Evolutionary conservation across 225 moss, liverwort and hornwort genomes (phyloP).

Genomic region (Lunularia cruciata): DNA sequence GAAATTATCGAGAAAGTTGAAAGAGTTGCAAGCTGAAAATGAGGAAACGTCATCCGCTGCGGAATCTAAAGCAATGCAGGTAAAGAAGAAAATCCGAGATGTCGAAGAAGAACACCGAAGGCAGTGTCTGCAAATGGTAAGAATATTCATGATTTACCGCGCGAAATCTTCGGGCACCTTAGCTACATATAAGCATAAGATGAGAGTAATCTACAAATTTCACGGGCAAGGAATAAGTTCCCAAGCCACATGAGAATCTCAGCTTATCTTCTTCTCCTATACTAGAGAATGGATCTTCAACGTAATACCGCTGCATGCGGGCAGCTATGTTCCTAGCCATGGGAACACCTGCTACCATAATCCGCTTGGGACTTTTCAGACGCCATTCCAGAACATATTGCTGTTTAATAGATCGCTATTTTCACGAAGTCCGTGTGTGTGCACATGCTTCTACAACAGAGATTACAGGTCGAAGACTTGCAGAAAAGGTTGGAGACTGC

Average conservation of each 20-base stretch:
- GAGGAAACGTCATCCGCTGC: not conserved
- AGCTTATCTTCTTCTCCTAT: not conserved
- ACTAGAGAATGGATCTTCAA: not conserved
- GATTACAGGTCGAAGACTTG: slow-evolving; percentile 28
- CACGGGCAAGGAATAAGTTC: not conserved
- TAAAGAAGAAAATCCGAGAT: not conserved
- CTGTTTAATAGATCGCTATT: slow-evolving; percentile 1
- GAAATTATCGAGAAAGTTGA: not conserved
- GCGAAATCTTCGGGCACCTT: slow-evolving; percentile 19
- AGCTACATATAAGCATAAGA: not conserved
- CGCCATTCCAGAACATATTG: slow-evolving; percentile 8
- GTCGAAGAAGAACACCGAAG: slow-evolving; percentile 1
- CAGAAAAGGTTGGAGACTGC: slow-evolving; percentile 33
- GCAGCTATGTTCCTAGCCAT: not conserved
- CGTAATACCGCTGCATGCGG: not conserved
- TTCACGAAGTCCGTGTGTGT: not conserved
- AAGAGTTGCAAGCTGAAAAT: slow-evolving; percentile 2
- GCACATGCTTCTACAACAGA: slow-evolving; percentile 13
- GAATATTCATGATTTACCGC: not conserved
- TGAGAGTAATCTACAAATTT: not conserved
- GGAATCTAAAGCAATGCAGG: not conserved
- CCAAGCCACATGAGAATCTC: not conserved
- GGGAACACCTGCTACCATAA: not conserved
- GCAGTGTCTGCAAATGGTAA: not conserved
- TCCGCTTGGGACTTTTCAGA: not conserved